Base-by-base conservation (phyloP, 257 asterid species). In the Solanum habrochaites region DNA sequence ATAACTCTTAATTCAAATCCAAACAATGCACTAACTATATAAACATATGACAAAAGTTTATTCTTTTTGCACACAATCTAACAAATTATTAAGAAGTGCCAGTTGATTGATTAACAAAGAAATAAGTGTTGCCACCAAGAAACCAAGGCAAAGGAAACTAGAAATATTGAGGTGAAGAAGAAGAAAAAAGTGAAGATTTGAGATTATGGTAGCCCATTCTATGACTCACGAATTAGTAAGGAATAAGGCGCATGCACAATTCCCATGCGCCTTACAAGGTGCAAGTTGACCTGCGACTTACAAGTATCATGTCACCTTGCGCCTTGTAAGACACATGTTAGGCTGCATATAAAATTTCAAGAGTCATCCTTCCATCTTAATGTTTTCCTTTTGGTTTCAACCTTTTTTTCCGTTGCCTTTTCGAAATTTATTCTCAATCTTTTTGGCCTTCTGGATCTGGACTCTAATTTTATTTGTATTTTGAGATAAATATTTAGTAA, bases 151-250 rank as follows among this genome's bases (percentile, higher is more conserved):
- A 82, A 47, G 78, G 82, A 47, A 66, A 81, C n/a, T 32, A 23
- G 87, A 66, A 86, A 83, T 71, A 42, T 88, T 82, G n/a, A 2
- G 60, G 29, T 10, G 31, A 78, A 21, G 89, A 80, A 3, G 37
- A 86, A 11, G 74, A 86, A 9, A 64, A 13, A 43, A 16, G 3
- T 77, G 4, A 90, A 74, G 21, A 73, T 92, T 40, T 93, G 98
- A 95, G 98, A 93, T 87, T 94, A 97, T 89, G 96, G 93, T 27
- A 94, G 98, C 87, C 95, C 96, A 45, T 85, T 95, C 5, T 95
- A 95, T 70, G 98, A 94, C 90, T 2, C 88, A 90, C 35, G 96
- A 95, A 58, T 67, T 94, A 37, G 94, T 87, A 56, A 56, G 66
- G 25, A 20, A 11, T 56, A 56, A 56, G 5, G 25, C 4, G 2